Conservation (phyloP, 2,329 filamentous ascomycete species). For the Emergomyces orientalis region DNA sequence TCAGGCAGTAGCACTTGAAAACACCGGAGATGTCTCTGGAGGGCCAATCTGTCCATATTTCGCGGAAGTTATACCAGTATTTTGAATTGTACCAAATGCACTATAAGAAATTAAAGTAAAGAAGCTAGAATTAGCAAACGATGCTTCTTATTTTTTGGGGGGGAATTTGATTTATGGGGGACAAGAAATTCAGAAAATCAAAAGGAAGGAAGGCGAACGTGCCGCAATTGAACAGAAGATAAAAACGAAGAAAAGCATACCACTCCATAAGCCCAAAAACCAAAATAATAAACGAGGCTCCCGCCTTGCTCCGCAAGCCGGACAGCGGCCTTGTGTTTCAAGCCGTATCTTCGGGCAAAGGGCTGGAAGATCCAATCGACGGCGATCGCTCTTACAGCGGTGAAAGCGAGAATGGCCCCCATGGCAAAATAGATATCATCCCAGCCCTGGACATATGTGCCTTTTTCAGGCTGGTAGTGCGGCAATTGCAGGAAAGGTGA, state of each 20-base stretch:
- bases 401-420: constrained; percentile 76
- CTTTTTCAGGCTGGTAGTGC: constrained; percentile 63
- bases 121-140: not conserved
- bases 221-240: not conserved
- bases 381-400: constrained; percentile 67
- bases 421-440: constrained; percentile 71
- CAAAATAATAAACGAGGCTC: constrained; percentile 72
- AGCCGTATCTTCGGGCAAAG: constrained; percentile 60
- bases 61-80: constrained; percentile 66
- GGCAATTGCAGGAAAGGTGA: constrained; percentile 80
- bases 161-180: constrained; percentile 3
- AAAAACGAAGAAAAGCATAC: constrained; percentile 42
- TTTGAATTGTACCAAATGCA: constrained; percentile 70
- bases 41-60: constrained; percentile 81
- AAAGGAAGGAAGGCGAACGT: not conserved
- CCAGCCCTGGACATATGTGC: constrained; percentile 64
- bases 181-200: not conserved
- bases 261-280: constrained; percentile 77
- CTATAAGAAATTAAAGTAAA: constrained; percentile 36
- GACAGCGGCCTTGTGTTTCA: constrained; percentile 67
- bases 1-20: constrained; percentile 82
- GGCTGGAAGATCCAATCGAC: constrained; percentile 86
- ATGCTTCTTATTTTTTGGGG: not conserved
- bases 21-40: constrained; percentile 61
- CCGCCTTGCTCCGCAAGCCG: constrained; percentile 93